A percentile compares a stretch with the other conserved stretches of the same genome.
Evolutionary conservation across 306 rosid species (phyloP).

Genomic region (Cucumis sativus): DNA sequence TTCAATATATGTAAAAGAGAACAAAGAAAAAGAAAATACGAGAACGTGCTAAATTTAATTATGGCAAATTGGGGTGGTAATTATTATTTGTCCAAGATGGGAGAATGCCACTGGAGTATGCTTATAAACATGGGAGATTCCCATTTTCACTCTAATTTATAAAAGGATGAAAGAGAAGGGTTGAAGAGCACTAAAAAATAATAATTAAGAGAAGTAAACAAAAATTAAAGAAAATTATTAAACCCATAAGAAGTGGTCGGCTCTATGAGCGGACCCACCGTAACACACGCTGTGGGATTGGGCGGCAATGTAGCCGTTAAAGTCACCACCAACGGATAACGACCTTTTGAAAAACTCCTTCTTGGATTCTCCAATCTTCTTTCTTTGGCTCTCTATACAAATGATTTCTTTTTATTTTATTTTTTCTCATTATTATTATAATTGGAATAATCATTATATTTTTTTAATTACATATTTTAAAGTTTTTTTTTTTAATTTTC

Average conservation of each 20-base stretch:
- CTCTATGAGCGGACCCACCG: neutral
- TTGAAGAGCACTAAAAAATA: no score
- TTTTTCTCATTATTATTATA: neutral
- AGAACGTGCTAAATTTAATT: no score
- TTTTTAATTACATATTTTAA: neutral
- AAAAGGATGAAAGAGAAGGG: no score
- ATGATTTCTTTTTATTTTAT: no score
- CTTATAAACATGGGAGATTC: no score
- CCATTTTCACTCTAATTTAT: no score
- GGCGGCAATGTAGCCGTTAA: slow-evolving; percentile 2
- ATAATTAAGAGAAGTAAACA: no score
- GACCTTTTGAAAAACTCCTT: slow-evolving; percentile 3
- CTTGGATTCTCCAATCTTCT: neutral
- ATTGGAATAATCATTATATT: neutral
- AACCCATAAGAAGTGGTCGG: neutral
- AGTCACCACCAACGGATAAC: neutral
- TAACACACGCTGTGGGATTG: neutral
- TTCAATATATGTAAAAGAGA: no score
- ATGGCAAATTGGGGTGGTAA: no score
- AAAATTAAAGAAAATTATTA: neutral
- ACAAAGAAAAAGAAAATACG: no score
- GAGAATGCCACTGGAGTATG: no score
- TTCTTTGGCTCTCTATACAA: neutral
- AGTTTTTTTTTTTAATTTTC: neutral
- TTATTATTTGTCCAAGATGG: no score